Evolutionary conservation across 805 yeast genomes (phyloP), one percentile per base, ranked within the genome.

Genomic region (Starmerella kuoi): DNA sequence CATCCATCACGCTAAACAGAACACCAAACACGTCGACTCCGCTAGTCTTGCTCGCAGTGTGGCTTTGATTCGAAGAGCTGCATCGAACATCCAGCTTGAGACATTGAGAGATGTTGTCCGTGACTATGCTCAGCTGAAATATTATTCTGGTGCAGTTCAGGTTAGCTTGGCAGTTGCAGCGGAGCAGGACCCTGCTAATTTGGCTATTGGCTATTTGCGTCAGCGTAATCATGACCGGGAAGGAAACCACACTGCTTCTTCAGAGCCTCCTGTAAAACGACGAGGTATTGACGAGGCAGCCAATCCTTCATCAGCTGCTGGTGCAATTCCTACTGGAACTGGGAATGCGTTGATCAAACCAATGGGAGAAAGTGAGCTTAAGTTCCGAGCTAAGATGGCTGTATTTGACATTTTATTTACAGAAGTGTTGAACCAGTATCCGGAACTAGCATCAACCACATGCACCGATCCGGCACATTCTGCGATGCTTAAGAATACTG

Each of bases 81-180:
- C 82, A 40, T 84, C 79, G 42, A 76, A 82, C 15, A 68, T 91
- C 41, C 75, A 80, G 2, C 63, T 79, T 38, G 96, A 84, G 45
- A 82, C 81, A 39, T 70, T 91, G 44, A 78, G 78, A 46, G 94
- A 83, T 52, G 81, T 94, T 7, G 74, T 84, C 22, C 70, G 72
- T 34, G 81, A 81, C 37, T 83, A 85, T 79, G 63, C 81, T 40
- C 77, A 76, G 25, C 69, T 88, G 46, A 80, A 81, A 40, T 85
- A 74, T 57, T 84, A 72, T 61, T 77, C 84, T 4, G 94, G 93
- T 14, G 93, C 95, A 0, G 78, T 91, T 36, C 81, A 82, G 51
- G 79, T 87, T 50, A 73, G 84, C 23, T 65, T 91, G 46, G 78
- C 77, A 47, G 76, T 85, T 27, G 88, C 95, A 0, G 68, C 72